These are phyloP conservation scores for Fusarium sp. DNA, from an alignment of 2,329 filamentous ascomycete species.

Conservation along the genomic window DNA sequence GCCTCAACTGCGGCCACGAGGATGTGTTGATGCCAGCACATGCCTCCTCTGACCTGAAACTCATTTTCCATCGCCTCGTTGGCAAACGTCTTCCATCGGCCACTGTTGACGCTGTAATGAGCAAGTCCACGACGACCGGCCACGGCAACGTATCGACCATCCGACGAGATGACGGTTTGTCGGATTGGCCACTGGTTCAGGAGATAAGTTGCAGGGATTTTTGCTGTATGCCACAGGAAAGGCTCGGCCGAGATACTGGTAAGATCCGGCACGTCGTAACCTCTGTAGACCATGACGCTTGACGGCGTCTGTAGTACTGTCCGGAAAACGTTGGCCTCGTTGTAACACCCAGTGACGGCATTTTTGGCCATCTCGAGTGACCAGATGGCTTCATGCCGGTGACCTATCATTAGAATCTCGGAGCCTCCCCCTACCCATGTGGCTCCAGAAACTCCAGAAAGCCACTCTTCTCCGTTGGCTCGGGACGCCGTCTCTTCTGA, in stretches of 20 bases:
- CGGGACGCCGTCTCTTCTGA: conserved; percentile 73
- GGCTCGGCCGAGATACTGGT: conserved; percentile 93
- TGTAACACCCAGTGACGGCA: conserved; percentile 92
- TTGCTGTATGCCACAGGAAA: conserved; percentile 93
- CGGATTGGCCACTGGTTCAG: conserved; percentile 94
- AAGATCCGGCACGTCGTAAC: conserved; percentile 90
- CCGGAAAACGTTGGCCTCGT: conserved; percentile 88
- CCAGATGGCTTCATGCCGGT: conserved; percentile 83
- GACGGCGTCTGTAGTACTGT: conserved; percentile 90
- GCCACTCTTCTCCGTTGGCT: conserved; percentile 82
- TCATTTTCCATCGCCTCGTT: conserved; percentile 86
- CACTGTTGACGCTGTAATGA: conserved; percentile 95
- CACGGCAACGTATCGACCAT: conserved; percentile 95
- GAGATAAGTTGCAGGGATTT: conserved; percentile 86
- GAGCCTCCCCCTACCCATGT: conserved; percentile 91
- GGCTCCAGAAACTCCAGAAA: conserved; percentile 81
- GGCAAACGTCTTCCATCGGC: conserved; percentile 94
- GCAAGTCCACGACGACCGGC: conserved; percentile 92
- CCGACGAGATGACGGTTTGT: conserved; percentile 86
- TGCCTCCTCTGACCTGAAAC: conserved; percentile 92
- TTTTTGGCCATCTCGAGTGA: conserved; percentile 92
- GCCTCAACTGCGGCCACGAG: conserved; percentile 93
- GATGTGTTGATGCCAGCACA: conserved; percentile 99
- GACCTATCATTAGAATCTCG: conserved; percentile 81
- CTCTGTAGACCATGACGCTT: conserved; percentile 91